Percentiles rank a stretch among this genome's conserved stretches.
These are phyloP conservation scores for Beverwykella pulmonaria DNA, from an alignment of 495 filamentous ascomycete genomes.

Conservation along the genomic window DNA sequence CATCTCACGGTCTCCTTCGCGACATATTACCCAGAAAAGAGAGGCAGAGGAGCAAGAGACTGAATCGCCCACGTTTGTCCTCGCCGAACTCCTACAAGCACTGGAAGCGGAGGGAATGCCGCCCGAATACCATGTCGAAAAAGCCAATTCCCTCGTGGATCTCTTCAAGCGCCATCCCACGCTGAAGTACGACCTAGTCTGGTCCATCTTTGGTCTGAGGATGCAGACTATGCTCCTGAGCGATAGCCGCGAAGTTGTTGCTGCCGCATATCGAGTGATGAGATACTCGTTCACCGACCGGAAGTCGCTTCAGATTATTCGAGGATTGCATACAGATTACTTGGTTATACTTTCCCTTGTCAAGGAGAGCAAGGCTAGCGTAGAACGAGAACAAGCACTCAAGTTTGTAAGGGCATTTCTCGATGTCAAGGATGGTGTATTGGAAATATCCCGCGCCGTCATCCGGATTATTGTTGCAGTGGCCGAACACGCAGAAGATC, in stretches of 20 bases:
- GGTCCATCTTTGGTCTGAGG: conserved; percentile 88
- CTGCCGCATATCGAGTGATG: conserved; percentile 88
- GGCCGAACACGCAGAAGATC: conserved; percentile 86
- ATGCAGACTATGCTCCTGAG: conserved; percentile 95
- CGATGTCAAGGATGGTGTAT: conserved; percentile 90
- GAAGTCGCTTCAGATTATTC: conserved; percentile 83
- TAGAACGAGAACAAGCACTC: conserved; percentile 93
- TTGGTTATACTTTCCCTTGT: conserved; percentile 88
- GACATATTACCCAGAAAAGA: conserved; percentile 43
- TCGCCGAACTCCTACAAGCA: conserved; percentile 84
- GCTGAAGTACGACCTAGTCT: conserved; percentile 92
- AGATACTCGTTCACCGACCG: conserved; percentile 93
- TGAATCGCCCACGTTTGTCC: conserved; percentile 80
- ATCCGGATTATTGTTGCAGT: conserved; percentile 85
- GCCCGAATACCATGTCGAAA: conserved; percentile 90
- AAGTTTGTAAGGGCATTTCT: conserved; percentile 96
- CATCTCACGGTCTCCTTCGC: conserved; percentile 40
- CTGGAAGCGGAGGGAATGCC: conserved; percentile 84
- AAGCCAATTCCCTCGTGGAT: conserved; percentile 87
- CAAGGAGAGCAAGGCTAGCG: conserved; percentile 92
- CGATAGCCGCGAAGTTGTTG: conserved; percentile 92
- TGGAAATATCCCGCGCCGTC: conserved; percentile 82
- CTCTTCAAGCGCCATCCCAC: conserved; percentile 91
- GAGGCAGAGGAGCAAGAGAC: conserved; percentile 65
- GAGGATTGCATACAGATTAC: conserved; percentile 84